Base-by-base conservation (phyloP, 306 rosid genomes). In the Lathyrus aphaca region DNA sequence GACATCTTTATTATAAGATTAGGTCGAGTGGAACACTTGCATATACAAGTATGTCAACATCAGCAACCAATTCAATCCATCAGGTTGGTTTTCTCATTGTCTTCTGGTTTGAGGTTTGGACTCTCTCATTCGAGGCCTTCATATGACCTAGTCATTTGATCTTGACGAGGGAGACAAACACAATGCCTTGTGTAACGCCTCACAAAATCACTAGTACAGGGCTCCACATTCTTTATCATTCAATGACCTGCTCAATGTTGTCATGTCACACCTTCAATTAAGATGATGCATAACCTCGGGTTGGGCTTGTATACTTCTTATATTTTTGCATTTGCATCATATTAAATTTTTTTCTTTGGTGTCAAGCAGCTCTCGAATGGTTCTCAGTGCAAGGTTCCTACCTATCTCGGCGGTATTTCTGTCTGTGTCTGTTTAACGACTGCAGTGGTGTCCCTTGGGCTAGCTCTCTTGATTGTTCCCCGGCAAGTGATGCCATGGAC, bases 401-500 rank as follows among this genome's bases (percentile, higher is more conserved):
- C 74, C 46, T 89, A 84, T 82, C 85, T 95, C 83, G 99, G 99
- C 19, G 87, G 97, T 45, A 13, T 89, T 64, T 91, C 99, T 37
- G 73, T 87, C 16, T 2, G 73, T 42, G 43, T 82, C 77, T 91
- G 97, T 83, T 86, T 95, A 73, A 25, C 76, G 81, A 81, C 82
- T 71, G 95, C 84, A 57, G 44, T 81, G 68, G 81, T 83, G 50
- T 85, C 96, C 69, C 86, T 91, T 38, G 92, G 80, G 19, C 68
- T 95, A 58, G 71, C 87, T 17, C 76, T 95, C 62, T 79, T 64
- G 76, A 85, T 89, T 53, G 92, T 95, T 61, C 99, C 99, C 17
- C 90, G 80, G 38, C 99, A 95, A 87, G 97, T 95, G 74, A 77
- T 77, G 86, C 99, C 99, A 32, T 95, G 99, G 97, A 91, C 97